Percentiles rank a stretch among this genome's conserved stretches.
These are phyloP conservation scores for Ochromonadaceae sp. DNA, from an alignment of 352 stramenopile species.

Conservation along the genomic window DNA sequence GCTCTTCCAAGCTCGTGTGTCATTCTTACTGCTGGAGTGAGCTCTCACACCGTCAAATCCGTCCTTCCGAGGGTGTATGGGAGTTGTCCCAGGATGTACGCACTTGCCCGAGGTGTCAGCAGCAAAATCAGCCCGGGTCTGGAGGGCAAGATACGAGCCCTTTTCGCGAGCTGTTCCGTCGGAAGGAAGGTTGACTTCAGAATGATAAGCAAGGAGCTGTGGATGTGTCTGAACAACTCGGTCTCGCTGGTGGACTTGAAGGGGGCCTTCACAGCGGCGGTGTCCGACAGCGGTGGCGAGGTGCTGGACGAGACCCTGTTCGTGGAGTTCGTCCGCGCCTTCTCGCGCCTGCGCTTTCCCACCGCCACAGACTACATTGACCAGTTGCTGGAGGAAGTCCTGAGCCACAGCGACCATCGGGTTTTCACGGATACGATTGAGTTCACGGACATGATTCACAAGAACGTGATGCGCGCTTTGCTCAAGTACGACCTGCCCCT, in stretches of 20 bases:
- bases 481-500: slow-evolving; percentile 10
- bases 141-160: no score
- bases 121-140: no score
- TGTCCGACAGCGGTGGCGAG: no score
- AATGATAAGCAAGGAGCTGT: background rate
- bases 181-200: background rate
- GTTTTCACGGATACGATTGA: background rate
- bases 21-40: no score
- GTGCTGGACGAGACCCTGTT: background rate
- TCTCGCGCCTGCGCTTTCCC: slow-evolving; percentile 1
- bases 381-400: background rate
- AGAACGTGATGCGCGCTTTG: background rate
- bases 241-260: background rate
- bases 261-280: background rate
- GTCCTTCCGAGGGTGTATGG: no score
- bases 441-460: background rate
- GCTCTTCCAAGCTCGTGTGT: no score
- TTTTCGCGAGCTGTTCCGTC: no score
- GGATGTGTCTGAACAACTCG: background rate
- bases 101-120: no score
- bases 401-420: background rate
- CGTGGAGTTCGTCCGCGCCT: background rate
- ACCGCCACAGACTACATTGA: background rate
- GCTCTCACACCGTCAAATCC: no score
- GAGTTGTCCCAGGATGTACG: no score